Conservation (phyloP, 805 yeast species). For the Lipomyces kockii region DNA sequence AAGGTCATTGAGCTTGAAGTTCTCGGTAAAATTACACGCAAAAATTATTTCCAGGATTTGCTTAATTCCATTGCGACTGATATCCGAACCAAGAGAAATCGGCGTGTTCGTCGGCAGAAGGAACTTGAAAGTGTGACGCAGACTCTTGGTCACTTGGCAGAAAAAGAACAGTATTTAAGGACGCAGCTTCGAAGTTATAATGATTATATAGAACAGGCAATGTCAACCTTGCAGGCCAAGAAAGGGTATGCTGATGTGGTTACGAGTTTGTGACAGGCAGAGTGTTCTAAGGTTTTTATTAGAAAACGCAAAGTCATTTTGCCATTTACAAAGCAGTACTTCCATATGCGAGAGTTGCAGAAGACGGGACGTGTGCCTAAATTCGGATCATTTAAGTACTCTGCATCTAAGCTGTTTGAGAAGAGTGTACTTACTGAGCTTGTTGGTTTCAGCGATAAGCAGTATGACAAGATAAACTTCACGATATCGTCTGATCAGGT, state of each 20-base stretch:
- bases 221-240: constrained; percentile 55
- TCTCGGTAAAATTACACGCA: constrained; percentile 64
- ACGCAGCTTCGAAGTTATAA: constrained; percentile 52
- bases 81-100: constrained; percentile 61
- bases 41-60: constrained; percentile 74
- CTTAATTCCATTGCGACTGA: constrained; percentile 85
- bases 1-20: constrained; percentile 75
- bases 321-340: constrained; percentile 74
- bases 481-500: constrained; percentile 75
- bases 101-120: constrained; percentile 53
- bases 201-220: constrained; percentile 55
- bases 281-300: neutral
- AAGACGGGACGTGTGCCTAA: constrained; percentile 62
- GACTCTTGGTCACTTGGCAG: constrained; percentile 53
- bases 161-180: constrained; percentile 53
- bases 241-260: constrained; percentile 43
- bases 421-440: constrained; percentile 67
- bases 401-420: constrained; percentile 75
- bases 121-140: constrained; percentile 54
- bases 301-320: constrained; percentile 42
- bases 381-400: constrained; percentile 78
- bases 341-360: constrained; percentile 71
- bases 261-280: neutral
- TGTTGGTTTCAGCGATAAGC: constrained; percentile 54
- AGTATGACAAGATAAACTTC: constrained; percentile 69